Percentiles rank a stretch among this genome's conserved stretches.
phyloP scores from a whole-genome alignment of 148 eudicot species.

The Silene conica region DNA sequence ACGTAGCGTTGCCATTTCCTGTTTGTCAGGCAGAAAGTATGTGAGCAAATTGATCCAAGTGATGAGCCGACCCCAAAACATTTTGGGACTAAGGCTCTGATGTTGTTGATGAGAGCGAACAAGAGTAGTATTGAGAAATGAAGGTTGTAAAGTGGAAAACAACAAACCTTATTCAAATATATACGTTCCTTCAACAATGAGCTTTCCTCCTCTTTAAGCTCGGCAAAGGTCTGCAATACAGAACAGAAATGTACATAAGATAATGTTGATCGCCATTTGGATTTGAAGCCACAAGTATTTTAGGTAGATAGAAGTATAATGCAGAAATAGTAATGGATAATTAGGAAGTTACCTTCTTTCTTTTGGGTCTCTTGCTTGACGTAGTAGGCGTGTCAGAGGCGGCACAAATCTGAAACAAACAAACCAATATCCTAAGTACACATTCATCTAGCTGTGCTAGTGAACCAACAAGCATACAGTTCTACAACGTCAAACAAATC shows the following conservation, averaged over 20 bases:
- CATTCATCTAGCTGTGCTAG: too few relatives aligned
- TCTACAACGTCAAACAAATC: too few relatives aligned
- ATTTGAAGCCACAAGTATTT: too few relatives aligned
- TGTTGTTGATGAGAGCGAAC: not conserved
- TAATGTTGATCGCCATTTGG: too few relatives aligned
- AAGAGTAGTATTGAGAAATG: too few relatives aligned
- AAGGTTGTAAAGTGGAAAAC: not conserved
- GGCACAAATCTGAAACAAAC: constrained; percentile 35
- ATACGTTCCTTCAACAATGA: constrained; percentile 45
- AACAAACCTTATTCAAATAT: constrained; percentile 42
- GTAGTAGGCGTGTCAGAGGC: constrained; percentile 33
- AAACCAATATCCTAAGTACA: not conserved
- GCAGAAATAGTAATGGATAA: too few relatives aligned
- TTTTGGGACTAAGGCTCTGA: too few relatives aligned
- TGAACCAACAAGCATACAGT: too few relatives aligned
- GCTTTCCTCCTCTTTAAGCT: constrained; percentile 60
- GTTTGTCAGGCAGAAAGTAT: constrained; percentile 6
- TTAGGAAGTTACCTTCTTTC: constrained; percentile 53
- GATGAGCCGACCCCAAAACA: too few relatives aligned
- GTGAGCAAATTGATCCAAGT: not conserved
- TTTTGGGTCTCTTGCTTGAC: constrained; percentile 44
- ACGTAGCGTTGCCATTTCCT: constrained; percentile 48
- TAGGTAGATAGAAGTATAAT: too few relatives aligned
- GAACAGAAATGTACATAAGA: not conserved
- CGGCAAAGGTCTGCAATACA: constrained; percentile 44